Evolutionary conservation across 2,329 filamentous ascomycete species (phyloP).

Genomic region (Dactylellina parvicollis): DNA sequence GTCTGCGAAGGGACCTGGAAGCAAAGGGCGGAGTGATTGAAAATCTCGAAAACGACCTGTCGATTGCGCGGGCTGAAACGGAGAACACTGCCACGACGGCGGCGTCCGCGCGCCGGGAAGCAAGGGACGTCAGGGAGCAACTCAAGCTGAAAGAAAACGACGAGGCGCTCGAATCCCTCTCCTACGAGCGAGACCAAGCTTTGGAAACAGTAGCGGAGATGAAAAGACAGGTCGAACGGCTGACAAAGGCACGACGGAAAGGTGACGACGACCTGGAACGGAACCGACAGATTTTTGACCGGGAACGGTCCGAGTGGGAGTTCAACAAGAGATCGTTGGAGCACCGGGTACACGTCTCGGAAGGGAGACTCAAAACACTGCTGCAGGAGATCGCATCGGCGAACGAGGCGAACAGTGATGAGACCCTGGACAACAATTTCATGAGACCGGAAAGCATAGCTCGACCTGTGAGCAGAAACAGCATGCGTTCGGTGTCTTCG

Average conservation of each 20-base stretch:
- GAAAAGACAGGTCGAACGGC: conserved; percentile 77
- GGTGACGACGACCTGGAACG: conserved; percentile 86
- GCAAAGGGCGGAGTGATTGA: conserved; percentile 89
- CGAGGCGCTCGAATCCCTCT: conserved; percentile 83
- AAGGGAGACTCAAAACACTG: conserved; percentile 82
- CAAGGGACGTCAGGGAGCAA: conserved; percentile 82
- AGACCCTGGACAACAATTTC: conserved; percentile 56
- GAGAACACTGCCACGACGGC: conserved; percentile 74
- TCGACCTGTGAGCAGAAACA: conserved; percentile 53
- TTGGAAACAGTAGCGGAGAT: conserved; percentile 77
- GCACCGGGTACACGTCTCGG: conserved; percentile 86
- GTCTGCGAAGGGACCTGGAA: conserved; percentile 86
- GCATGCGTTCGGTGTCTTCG: conserved; percentile 48
- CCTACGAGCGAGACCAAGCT: conserved; percentile 85
- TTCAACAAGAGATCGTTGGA: conserved; percentile 83
- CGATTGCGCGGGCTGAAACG: conserved; percentile 76
- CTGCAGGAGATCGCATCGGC: conserved; percentile 81
- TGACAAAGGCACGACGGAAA: conserved; percentile 78
- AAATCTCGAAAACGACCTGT: conserved; percentile 78
- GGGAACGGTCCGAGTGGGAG: conserved; percentile 85
- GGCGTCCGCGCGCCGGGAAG: conserved; percentile 76
- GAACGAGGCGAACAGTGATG: conserved; percentile 57
- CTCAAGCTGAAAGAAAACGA: conserved; percentile 87
- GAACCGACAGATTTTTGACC: conserved; percentile 81
- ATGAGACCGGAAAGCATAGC: conserved; percentile 54